Evolutionary conservation across 73 alveolate genomes (phyloP), one percentile per base, ranked within the genome.

Genomic region (Paramecium sonneborni): DNA sequence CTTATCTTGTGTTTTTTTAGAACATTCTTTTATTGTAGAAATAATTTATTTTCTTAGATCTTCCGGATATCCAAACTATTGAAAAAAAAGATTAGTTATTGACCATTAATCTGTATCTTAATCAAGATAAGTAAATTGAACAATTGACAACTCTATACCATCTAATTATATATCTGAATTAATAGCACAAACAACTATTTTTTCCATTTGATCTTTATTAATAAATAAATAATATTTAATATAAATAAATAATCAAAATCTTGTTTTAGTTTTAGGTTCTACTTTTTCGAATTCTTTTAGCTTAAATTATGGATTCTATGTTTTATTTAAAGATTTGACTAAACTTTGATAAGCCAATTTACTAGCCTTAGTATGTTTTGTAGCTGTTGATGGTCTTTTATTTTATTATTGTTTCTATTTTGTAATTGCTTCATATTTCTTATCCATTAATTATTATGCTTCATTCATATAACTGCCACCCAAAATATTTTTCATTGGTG

Each of bases 401-500:
- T 2, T 43, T 79, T 39, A 18, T 43, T 46, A 10, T 43, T 3
- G 21, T 74, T 34, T 34, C 6, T 74, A 4, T 79, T 79, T 79
- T 30, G 76, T 2, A 38, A 79, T 79, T 20, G 10, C 20, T 18
- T 79, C 90, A 43, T 79, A 79, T 43, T 79, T 79, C 10, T 7
- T 20, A 41, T 79, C 90, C 90, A 43, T 79, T 43, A 79, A 38
- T 46, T 44, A 5, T 79, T 79, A 74, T 30, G 90, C 76, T 6
- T 79, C 74, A 41, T 79, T 79, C 57, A 46, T 46, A 44, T 79
- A 79, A 24, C 76, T 62, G 7, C 74, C 76, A 3, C 74, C 90
- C 21, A 95, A 72, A 5, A 95, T 94, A 41, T 67, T 92, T 74
- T 92, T 88, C 69, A 95, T 95, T 0, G 98, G 96, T 2, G 98